These are phyloP conservation scores for Aureobasidium vineae DNA, from an alignment of 2,329 filamentous ascomycete genomes.

Conservation along the genomic window DNA sequence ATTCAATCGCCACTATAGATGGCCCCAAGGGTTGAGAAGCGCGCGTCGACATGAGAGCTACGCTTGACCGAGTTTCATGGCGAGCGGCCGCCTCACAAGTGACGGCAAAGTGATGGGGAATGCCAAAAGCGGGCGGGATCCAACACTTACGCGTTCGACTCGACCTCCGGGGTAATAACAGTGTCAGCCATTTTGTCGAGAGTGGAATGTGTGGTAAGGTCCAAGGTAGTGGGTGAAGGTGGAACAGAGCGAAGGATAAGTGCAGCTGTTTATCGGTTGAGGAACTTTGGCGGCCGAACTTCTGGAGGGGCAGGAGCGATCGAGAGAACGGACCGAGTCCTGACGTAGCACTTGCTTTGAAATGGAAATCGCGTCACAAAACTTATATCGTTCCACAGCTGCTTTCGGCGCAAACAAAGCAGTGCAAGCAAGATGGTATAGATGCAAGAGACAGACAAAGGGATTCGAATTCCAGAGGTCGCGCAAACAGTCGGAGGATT, in stretches of 20 bases:
- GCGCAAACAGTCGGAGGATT: conserved; percentile 8
- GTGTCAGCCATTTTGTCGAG: conserved; percentile 47
- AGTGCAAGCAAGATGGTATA: not conserved
- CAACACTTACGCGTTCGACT: conserved; percentile 47
- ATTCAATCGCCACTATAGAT: not conserved
- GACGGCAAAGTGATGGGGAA: conserved; percentile 2
- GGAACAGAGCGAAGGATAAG: conserved; percentile 19
- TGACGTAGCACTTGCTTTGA: conserved; percentile 16
- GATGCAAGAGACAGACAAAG: conserved; percentile 2
- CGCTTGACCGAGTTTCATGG: not conserved
- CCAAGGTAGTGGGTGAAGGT: conserved; percentile 19
- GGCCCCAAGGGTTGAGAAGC: not conserved
- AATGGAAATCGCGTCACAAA: conserved; percentile 21
- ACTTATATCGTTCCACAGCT: conserved; percentile 15
- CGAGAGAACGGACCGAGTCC: conserved; percentile 22
- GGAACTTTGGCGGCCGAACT: conserved; percentile 24
- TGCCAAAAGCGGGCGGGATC: conserved; percentile 12
- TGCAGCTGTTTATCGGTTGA: conserved; percentile 22
- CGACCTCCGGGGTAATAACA: conserved; percentile 48
- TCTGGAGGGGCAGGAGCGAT: conserved; percentile 24
- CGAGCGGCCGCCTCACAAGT: not conserved
- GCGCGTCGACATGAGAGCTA: conserved; percentile 3
- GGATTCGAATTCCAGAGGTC: conserved; percentile 13
- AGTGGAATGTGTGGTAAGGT: not conserved
- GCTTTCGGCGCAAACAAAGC: conserved; percentile 18